Evolutionary conservation across 371 early-diverging fungal species (phyloP).

Genomic region (Rhizopus arrhizus): DNA sequence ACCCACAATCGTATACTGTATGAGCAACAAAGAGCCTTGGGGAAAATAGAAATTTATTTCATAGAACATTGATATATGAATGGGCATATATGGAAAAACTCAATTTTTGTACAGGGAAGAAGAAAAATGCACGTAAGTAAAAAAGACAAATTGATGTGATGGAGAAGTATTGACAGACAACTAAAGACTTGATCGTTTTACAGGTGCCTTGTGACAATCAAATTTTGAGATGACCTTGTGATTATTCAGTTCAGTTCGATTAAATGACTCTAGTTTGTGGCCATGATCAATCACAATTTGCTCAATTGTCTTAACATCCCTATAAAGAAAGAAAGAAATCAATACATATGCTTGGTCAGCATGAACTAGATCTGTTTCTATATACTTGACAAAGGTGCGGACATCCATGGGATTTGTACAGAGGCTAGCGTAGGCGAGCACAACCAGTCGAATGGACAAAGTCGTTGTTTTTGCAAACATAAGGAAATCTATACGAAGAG

Average conservation of each 20-base stretch:
- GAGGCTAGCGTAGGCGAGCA: conserved; percentile 17
- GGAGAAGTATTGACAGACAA: conserved; percentile 12
- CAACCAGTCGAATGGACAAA: conserved; percentile 14
- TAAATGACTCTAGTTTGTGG: conserved; percentile 20
- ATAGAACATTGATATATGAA: conserved; percentile 6
- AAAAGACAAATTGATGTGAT: conserved; percentile 10
- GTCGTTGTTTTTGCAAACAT: conserved; percentile 12
- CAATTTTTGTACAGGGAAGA: conserved; percentile 1
- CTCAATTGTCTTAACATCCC: conserved; percentile 19
- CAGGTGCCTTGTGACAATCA: conserved; percentile 17
- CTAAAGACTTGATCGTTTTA: conserved; percentile 17
- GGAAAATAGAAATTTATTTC: conserved; percentile 5
- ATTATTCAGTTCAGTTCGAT: conserved; percentile 20
- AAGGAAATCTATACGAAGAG: conserved; percentile 11
- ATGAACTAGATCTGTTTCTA: conserved; percentile 20
- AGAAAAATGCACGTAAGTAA: conserved; percentile 7
- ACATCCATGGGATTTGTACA: conserved; percentile 8
- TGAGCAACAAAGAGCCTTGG: conserved; percentile 7
- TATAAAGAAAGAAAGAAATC: conserved; percentile 10
- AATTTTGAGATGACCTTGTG: conserved; percentile 15
- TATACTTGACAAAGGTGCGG: conserved; percentile 11
- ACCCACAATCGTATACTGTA: conserved; percentile 9
- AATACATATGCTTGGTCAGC: conserved; percentile 12
- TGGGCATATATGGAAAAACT: conserved; percentile 2
- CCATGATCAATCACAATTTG: conserved; percentile 20